A percentile compares a stretch with the other conserved stretches of the same genome.
Evolutionary conservation across 805 yeast genomes (phyloP).

Genomic region (Lipomyces mesembrius): DNA sequence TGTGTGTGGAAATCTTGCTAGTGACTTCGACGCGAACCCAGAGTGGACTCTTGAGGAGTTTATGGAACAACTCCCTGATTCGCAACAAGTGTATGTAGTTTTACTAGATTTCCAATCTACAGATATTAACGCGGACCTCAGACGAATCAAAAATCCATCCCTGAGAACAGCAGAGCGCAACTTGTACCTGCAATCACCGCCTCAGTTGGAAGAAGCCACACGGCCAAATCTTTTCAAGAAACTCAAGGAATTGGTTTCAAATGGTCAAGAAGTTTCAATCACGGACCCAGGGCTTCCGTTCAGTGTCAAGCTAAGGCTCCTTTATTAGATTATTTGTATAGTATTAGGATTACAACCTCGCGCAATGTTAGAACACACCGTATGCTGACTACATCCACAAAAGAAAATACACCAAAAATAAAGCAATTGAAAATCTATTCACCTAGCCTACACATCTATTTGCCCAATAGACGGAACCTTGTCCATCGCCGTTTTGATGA

Average conservation of each 20-base stretch:
- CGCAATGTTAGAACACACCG: not conserved
- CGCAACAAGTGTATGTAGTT: slow-evolving; percentile 42
- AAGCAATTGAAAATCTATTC: not conserved
- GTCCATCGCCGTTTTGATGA: slow-evolving; percentile 42
- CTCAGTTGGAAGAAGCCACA: slow-evolving; percentile 53
- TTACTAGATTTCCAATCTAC: not conserved
- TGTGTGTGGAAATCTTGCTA: slow-evolving; percentile 64
- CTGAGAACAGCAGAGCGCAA: slow-evolving; percentile 49
- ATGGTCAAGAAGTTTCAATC: slow-evolving; percentile 57
- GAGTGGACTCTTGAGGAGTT: slow-evolving; percentile 50
- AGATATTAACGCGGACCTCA: slow-evolving; percentile 6
- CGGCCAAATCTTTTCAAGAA: slow-evolving; percentile 50
- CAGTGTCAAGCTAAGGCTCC: slow-evolving; percentile 43
- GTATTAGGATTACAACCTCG: not conserved
- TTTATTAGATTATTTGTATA: slow-evolving; percentile 22
- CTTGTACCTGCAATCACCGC: slow-evolving; percentile 57
- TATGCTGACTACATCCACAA: not conserved
- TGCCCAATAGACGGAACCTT: slow-evolving; percentile 15
- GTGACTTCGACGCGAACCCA: slow-evolving; percentile 32
- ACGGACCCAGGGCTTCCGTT: slow-evolving; percentile 61
- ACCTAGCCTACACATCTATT: not conserved
- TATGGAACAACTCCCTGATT: slow-evolving; percentile 49
- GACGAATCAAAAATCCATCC: slow-evolving; percentile 52
- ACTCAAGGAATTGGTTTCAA: slow-evolving; percentile 48
- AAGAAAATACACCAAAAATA: not conserved